Evolutionary conservation across 2,329 filamentous ascomycete genomes (phyloP), one percentile per base, ranked within the genome.

Genomic region (Microdochium paspali): DNA sequence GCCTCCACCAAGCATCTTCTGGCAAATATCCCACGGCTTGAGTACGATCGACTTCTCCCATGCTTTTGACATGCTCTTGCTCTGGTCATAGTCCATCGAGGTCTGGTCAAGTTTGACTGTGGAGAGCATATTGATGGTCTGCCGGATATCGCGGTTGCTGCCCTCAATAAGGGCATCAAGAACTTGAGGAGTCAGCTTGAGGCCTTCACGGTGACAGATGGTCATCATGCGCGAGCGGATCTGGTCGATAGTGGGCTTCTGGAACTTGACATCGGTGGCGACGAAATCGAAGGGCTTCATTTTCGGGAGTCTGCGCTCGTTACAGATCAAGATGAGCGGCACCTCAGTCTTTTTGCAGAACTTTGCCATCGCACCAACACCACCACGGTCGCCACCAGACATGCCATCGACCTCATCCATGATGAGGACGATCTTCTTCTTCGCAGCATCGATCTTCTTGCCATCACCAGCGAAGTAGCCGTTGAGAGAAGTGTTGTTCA

Each of bases 391-490:
- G 61, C 93, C 93, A 30, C 89, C 90, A 51, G 91, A 97, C 93
- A 98, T 97, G 46, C 93, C 93, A 59, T 98, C 93, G 4, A 98
- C 93, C 67, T 98, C 93, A 57, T 98, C 93, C 93, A 98, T 97
- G 67, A 98, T 89, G 44, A 98, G 71, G 5, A 96, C 88, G 28
- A 97, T 82, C 57, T 96, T 96, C 72, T 94, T 95, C 72, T 93
- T 97, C 15, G 75, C 74, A 4, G 72, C 68, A 42, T 96, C 85
- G 3, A 95, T 82, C 49, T 84, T 78, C 66, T 93, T 87, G 23
- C 87, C 86, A 48, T 90, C 87, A 2, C 82, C 82, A 6, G 90
- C 82, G 64, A 97, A 98, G 66, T 86, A 98, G 1, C 93, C 93
- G 48, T 90, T 77, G 12, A 98, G 73, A 21, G 91, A 97, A 0